phyloP scores from a whole-genome alignment of 1,284 basidiomycete genomes.

The Rhodotorula sp. region DNA sequence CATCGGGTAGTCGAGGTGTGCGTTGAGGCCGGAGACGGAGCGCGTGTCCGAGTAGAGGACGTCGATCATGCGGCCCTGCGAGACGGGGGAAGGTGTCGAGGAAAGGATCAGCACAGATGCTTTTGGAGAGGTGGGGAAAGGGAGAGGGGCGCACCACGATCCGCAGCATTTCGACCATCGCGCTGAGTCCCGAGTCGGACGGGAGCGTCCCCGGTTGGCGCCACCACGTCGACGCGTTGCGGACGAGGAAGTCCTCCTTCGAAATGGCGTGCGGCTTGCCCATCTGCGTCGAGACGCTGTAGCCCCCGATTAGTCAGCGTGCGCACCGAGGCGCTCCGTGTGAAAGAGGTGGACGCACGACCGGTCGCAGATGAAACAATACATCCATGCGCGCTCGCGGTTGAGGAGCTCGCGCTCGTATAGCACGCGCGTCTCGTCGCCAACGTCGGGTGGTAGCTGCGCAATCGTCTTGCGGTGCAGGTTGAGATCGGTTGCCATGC shows the following conservation, averaged over 20 bases:
- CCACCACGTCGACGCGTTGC: conserved; percentile 51
- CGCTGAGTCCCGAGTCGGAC: conserved; percentile 50
- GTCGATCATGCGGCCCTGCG: conserved; percentile 51
- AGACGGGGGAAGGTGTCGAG: not conserved
- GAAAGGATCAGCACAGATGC: not conserved
- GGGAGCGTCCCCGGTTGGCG: conserved; percentile 46
- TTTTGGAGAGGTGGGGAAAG: not conserved
- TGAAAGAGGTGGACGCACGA: conserved; percentile 16
- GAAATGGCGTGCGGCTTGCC: conserved; percentile 53
- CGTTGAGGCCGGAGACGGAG: conserved; percentile 52
- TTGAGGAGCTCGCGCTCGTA: conserved; percentile 53
- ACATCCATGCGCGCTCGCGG: conserved; percentile 53
- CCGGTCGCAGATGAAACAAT: conserved; percentile 52
- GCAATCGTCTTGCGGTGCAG: conserved; percentile 70
- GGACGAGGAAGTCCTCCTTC: conserved; percentile 52
- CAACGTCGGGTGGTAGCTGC: conserved; percentile 48
- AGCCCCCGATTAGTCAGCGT: not conserved
- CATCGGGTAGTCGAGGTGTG: conserved; percentile 51
- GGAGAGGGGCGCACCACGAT: conserved; percentile 31
- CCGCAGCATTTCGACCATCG: conserved; percentile 49
- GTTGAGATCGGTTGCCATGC: conserved; percentile 95
- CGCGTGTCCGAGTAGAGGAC: conserved; percentile 53
- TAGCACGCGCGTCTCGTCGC: conserved; percentile 48
- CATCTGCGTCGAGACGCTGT: conserved; percentile 51
- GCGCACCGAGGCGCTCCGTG: not conserved